Base-by-base conservation (phyloP, 176 grass and related monocot species). In the Ensete glaucum region DNA sequence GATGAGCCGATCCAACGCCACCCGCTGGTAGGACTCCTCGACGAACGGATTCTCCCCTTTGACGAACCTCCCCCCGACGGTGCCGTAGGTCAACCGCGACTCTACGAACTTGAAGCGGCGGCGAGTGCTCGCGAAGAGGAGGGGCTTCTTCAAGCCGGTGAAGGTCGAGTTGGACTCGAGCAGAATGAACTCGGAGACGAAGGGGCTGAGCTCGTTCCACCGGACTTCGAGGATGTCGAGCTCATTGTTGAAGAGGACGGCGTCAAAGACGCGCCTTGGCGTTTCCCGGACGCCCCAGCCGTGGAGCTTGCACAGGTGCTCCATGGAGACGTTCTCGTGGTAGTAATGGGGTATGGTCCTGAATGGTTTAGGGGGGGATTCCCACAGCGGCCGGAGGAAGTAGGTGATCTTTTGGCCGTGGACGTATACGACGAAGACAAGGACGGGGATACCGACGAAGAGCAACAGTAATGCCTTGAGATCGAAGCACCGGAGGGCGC, bases 391-490 rank as follows among this genome's bases (percentile, higher is more conserved):
- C 11, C 67, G 67, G 13, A 69, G 67, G 13, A 69, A 69, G 67
- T 69, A 69, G 67, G 67, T 69, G 27, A 69, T n/a, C 67, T 69
- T 69, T 19, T 69, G 67, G 67, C 67, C 67, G 50, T 69, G 67
- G 27, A 21, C 67, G 9, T 69, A 50, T 34, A 69, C 10, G 67
- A 69, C n/a, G 67, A 69, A 69, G 17, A 69, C 10, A 16, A 69
- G 34, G 15, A 69, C 20, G 16, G 67, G 67, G 50, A 69, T 43
- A 1, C 15, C 67, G 15, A n/a, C 14, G 9, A 69, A 69, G 67
- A 69, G 67, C 19, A 69, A 43, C 67, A 69, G 50, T 9, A 69
- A 69, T 50, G 67, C 67, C 17, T 50, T 69, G 16, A 69, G 67
- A 69, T 69, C 67, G 43, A 69, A 69, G 15, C 67, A 29, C 27